Base-by-base conservation (phyloP, 2,329 filamentous ascomycete species). In the Penicillium psychrosexuale region DNA sequence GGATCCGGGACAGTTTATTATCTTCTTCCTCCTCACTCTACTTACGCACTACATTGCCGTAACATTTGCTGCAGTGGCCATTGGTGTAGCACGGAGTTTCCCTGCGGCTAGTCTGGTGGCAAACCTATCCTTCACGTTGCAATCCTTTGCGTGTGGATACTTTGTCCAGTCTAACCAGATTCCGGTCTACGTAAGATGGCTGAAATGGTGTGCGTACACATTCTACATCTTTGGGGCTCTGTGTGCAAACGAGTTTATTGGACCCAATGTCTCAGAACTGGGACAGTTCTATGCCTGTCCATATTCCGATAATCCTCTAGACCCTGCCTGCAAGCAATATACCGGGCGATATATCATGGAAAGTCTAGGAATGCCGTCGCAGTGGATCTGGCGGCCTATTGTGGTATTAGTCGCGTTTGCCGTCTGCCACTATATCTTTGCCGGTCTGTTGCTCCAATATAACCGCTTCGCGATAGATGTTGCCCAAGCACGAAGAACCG, bases 101-200 rank as follows among this genome's bases (percentile, higher is more conserved):
- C 80, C 88, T 0, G 84, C 84, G 0, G 88, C 88, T 0, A 88
- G 84, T 64, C 68, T 92, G 24, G 84, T 90, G 44, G 87, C 84
- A 9, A 92, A 92, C 62, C 72, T 91, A 45, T 82, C 80, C 0
- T 91, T 86, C 62, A 92, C 89, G 0, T 61, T 91, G 19, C 89
- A 92, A 66, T 87, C 82, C 2, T 84, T 91, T 76, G 85, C 85
- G 0, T 90, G 88, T 59, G 89, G 89, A 1, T 91, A 87, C 69
- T 91, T 92, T 61, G 84, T 91, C 13, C 88, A 91, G 68, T 79
- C 80, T 11, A 84, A 89, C 50, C 84, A 85, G 5, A 88, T 92
- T 3, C 87, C 89, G 0, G 77, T 91, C 1, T 92, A 91, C 63
- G 83, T 90, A n/a, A 80, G 88, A 52, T 92, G 89, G 89, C 75